phyloP scores from a whole-genome alignment of 176 grass and related monocot species.

The Avena atlantica region DNA sequence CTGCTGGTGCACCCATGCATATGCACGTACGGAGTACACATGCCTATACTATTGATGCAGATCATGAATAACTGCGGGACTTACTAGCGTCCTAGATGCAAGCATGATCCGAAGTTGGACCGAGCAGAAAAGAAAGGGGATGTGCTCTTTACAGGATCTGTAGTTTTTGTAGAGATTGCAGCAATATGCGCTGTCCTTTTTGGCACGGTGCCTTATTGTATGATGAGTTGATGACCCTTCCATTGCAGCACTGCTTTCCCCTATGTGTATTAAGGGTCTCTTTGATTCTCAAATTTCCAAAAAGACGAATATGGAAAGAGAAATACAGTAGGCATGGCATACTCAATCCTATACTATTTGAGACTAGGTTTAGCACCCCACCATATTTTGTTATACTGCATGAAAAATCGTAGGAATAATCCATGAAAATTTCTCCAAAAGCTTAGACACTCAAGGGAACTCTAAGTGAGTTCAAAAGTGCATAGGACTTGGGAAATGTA shows the following conservation, averaged over 20 bases:
- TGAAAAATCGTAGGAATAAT: background rate
- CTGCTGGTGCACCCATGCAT: constrained; percentile 21
- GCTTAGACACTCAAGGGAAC: background rate
- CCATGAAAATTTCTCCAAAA: background rate
- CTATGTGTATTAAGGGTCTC: background rate
- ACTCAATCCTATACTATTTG: background rate
- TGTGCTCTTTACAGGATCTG: background rate
- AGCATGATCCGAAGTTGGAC: constrained; percentile 44
- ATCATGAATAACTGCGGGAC: constrained; percentile 36
- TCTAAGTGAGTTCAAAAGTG: background rate
- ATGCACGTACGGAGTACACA: constrained; percentile 31
- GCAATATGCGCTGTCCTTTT: background rate
- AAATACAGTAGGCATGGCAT: background rate
- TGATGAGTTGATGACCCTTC: constrained; percentile 1
- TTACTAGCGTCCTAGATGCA: constrained; percentile 38
- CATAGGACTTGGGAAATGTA: no score
- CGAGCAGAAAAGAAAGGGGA: background rate
- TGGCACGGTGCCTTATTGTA: constrained; percentile 9
- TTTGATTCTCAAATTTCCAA: background rate
- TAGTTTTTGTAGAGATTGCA: background rate
- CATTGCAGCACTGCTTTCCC: background rate
- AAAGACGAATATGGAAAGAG: background rate
- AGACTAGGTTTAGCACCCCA: background rate
- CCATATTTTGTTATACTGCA: background rate
- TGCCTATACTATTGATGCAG: background rate